A percentile compares a stretch with the other conserved stretches of the same genome.
Evolutionary conservation across 2,329 filamentous ascomycete species (phyloP).

Genomic region (Pseudodiploospora longispora): DNA sequence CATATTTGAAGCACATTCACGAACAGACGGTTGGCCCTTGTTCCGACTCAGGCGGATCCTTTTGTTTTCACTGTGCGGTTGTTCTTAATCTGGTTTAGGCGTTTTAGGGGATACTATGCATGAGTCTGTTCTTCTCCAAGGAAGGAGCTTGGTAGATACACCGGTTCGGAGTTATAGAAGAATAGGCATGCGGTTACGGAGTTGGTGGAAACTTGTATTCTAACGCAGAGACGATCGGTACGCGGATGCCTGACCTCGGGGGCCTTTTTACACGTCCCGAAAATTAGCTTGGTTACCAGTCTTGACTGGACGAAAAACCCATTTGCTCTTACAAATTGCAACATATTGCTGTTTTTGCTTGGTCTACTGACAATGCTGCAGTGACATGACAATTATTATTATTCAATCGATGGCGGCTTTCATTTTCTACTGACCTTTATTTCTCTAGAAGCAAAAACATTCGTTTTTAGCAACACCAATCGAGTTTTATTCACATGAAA

Average conservation of each 20-base stretch:
- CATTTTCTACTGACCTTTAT: background rate
- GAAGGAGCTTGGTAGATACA: no score
- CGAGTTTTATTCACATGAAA: no score
- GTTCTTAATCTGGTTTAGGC: conserved; percentile 4
- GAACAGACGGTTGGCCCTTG: conserved; percentile 29
- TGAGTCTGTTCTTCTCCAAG: no score
- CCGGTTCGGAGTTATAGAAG: no score
- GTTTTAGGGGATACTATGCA: conserved; percentile 1
- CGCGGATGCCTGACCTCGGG: no score
- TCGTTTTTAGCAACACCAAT: no score
- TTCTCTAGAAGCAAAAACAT: no score
- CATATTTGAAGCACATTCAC: conserved; percentile 49
- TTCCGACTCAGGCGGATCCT: conserved; percentile 12
- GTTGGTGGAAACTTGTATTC: conserved; percentile 13
- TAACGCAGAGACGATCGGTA: conserved; percentile 15
- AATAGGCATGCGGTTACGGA: background rate
- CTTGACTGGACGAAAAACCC: no score
- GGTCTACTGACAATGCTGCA: conserved; percentile 21
- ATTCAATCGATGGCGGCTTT: conserved; percentile 1
- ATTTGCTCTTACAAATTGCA: background rate
- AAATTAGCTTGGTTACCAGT: no score
- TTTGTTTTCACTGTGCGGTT: no score
- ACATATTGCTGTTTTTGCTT: conserved; percentile 4
- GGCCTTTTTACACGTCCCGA: no score
- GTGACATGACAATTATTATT: conserved; percentile 15